phyloP scores from a whole-genome alignment of 148 eudicot genomes.

The Vaccinium corymbosum region DNA sequence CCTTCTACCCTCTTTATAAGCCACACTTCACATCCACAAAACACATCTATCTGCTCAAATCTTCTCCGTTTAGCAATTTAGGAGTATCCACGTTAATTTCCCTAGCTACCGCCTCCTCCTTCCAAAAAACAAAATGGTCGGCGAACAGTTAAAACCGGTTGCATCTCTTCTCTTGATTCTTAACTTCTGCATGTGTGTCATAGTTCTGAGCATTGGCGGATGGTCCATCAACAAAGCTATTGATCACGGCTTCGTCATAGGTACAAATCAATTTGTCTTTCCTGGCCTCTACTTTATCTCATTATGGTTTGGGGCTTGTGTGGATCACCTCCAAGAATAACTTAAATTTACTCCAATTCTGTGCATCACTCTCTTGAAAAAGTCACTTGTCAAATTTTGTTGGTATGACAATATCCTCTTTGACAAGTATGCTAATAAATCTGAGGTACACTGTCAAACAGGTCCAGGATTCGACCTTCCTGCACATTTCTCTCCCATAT shows the following conservation, averaged over 20 bases:
- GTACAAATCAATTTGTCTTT: constrained; percentile 20
- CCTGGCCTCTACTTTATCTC: background rate
- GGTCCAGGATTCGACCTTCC: constrained; percentile 71
- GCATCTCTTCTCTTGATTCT: constrained; percentile 51
- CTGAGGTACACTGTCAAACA: constrained; percentile 19
- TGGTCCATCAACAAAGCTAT: constrained; percentile 77
- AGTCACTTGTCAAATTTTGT: too few species aligned
- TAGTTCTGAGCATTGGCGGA: constrained; percentile 68
- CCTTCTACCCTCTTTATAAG: background rate
- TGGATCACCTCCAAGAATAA: too few species aligned
- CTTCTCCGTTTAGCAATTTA: background rate
- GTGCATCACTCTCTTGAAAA: too few species aligned
- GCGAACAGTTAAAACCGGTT: background rate
- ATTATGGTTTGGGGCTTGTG: too few species aligned
- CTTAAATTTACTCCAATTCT: too few species aligned
- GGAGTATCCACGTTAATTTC: background rate
- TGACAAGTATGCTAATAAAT: too few species aligned
- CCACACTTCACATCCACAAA: background rate
- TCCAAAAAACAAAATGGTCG: background rate
- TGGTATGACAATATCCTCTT: too few species aligned
- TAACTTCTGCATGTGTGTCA: constrained; percentile 81
- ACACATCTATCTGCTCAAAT: background rate
- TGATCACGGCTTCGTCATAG: constrained; percentile 74
- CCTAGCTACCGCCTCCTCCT: background rate
- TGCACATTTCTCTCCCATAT: constrained; percentile 85